Percentiles rank a stretch among this genome's conserved stretches.
Evolutionary conservation across 192 early-diverging fungal genomes (phyloP).

Genomic region (Radiomyces spectabilis): DNA sequence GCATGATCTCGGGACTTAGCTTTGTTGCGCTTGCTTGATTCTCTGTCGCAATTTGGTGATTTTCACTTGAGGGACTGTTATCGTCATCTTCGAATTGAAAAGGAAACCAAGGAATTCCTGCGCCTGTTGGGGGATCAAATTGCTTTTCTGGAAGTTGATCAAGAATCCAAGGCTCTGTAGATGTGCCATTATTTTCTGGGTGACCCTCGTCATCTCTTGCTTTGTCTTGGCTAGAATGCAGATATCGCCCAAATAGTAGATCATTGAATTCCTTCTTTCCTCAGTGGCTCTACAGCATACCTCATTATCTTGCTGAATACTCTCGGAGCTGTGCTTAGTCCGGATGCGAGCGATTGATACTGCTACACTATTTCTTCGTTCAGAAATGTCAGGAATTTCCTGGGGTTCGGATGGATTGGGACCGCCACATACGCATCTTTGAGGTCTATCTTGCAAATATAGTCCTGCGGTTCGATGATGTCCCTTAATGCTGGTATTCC

Average conservation of each 20-base stretch:
- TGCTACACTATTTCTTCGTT: constrained; percentile 4
- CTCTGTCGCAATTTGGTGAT: not conserved
- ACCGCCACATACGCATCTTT: constrained; percentile 17
- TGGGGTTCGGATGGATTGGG: constrained; percentile 1
- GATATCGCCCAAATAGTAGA: constrained; percentile 13
- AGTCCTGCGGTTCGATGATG: constrained; percentile 10
- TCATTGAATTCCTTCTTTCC: constrained; percentile 1
- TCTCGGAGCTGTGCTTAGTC: constrained; percentile 8
- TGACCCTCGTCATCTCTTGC: not conserved
- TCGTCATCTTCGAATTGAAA: constrained; percentile 7
- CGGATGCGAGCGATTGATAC: constrained; percentile 7
- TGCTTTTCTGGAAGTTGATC: constrained; percentile 6
- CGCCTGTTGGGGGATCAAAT: not conserved
- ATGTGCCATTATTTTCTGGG: not conserved
- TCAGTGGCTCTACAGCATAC: constrained; percentile 10
- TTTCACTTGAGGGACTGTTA: not conserved
- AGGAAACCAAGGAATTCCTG: constrained; percentile 8
- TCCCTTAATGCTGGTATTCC: constrained; percentile 17
- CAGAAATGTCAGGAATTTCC: not conserved
- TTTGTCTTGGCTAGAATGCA: constrained; percentile 1
- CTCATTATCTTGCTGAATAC: constrained; percentile 8
- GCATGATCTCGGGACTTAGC: not conserved
- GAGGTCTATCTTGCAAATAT: constrained; percentile 14
- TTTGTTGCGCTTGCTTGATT: not conserved
- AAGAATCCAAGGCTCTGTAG: not conserved